Evolutionary conservation across 1,139 yeast species (phyloP).

Genomic region (Lodderomyces margitis): DNA sequence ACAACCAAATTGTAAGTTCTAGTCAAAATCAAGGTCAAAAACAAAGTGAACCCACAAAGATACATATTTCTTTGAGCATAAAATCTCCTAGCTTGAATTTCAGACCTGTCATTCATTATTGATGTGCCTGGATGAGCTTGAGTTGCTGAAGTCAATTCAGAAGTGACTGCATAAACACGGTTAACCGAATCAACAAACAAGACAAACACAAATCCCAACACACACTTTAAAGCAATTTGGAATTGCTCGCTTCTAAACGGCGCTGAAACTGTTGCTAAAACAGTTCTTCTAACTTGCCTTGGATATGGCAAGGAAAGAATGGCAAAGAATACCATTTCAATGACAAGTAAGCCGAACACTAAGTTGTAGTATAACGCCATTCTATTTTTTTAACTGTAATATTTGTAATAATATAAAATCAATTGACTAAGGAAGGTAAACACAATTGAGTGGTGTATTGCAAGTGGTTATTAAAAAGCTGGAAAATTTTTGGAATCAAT

Average conservation of each 20-base stretch:
- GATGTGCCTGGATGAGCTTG: constrained; percentile 15
- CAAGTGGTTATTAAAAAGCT: neutral
- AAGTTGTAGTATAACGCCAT: constrained; percentile 77
- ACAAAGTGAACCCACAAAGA: constrained; percentile 91
- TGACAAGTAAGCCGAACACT: constrained; percentile 70
- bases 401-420: neutral
- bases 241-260: constrained; percentile 74
- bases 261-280: constrained; percentile 60
- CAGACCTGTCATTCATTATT: constrained; percentile 61
- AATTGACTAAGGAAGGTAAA: neutral
- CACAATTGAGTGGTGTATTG: neutral
- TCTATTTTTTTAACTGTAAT: neutral
- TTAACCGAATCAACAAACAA: constrained; percentile 87
- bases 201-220: constrained; percentile 79
- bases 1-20: constrained; percentile 84
- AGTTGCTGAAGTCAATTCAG: constrained; percentile 45
- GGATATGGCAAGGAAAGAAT: constrained; percentile 87
- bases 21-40: constrained; percentile 78
- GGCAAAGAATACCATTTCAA: constrained; percentile 81
- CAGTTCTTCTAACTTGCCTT: constrained; percentile 63
- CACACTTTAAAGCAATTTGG: constrained; percentile 75
- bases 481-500: neutral
- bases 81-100: constrained; percentile 84
- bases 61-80: constrained; percentile 97
- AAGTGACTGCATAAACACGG: constrained; percentile 70